Percentiles rank a stretch among this genome's conserved stretches.
phyloP scores from a whole-genome alignment of 352 stramenopile species.

The Pythium apleroticum region DNA sequence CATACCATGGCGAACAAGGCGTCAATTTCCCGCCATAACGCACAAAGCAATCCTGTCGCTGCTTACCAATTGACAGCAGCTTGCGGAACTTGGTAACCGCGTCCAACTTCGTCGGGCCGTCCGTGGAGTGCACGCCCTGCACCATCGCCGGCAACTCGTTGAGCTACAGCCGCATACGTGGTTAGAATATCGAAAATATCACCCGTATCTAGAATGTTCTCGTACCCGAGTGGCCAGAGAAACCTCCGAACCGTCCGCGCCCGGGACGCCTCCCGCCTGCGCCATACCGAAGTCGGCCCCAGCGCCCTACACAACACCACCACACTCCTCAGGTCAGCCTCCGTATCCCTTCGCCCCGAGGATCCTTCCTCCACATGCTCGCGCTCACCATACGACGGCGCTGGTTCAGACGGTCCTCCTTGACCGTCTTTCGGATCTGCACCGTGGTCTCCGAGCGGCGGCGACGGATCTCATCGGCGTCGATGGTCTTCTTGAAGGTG shows the following conservation, averaged over 20 bases:
- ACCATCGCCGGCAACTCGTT: constrained; percentile 95
- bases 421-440: constrained; percentile 84
- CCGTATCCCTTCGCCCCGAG: neutral
- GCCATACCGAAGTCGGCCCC: constrained; percentile 29
- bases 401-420: constrained; percentile 82
- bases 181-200: constrained; percentile 18
- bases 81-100: constrained; percentile 98
- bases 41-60: neutral
- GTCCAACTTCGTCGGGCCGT: constrained; percentile 92
- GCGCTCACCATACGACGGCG: constrained; percentile 62
- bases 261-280: constrained; percentile 30
- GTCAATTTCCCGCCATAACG: neutral
- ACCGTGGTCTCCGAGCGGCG: constrained; percentile 78
- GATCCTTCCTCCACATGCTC: neutral
- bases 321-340: neutral
- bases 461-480: constrained; percentile 71
- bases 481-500: constrained; percentile 82
- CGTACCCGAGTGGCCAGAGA: constrained; percentile 59
- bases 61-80: constrained; percentile 95
- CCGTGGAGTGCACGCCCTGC: constrained; percentile 89
- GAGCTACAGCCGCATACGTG: constrained; percentile 55
- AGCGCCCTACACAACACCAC: constrained; percentile 20
- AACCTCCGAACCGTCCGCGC: constrained; percentile 38
- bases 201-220: constrained; percentile 14
- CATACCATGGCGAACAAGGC: neutral